A percentile compares a stretch with the other conserved stretches of the same genome.
Conservation (phyloP, 1,139 yeast genomes). For the Pichia norvegensis region DNA sequence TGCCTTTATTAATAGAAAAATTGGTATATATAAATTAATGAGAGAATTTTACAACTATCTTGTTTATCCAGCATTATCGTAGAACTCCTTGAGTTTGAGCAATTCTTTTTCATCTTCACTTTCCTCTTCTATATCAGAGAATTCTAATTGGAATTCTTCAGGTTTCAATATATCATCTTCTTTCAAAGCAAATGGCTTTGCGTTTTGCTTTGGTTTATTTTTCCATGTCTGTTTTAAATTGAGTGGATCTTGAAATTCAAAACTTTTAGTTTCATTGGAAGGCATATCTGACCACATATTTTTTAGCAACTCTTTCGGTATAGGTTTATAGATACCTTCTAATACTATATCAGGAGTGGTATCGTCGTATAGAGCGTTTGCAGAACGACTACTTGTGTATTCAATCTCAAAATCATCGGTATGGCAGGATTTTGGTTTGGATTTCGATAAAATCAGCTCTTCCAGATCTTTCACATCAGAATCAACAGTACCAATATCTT, state of each 20-base stretch:
- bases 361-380: conserved; percentile 10
- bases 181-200: conserved; percentile 11
- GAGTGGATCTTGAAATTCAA: conserved; percentile 20
- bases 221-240: conserved; percentile 12
- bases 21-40: background rate
- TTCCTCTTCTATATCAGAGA: conserved; percentile 22
- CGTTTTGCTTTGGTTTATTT: background rate
- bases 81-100: conserved; percentile 18
- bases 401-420: conserved; percentile 35
- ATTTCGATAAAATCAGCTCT: conserved; percentile 6
- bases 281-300: conserved; percentile 16
- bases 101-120: conserved; percentile 13
- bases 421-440: conserved; percentile 12
- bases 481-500: background rate
- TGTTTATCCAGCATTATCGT: conserved; percentile 2
- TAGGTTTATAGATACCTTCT: conserved; percentile 7
- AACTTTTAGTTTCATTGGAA: conserved; percentile 7
- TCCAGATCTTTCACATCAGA: conserved; percentile 8
- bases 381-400: conserved; percentile 27
- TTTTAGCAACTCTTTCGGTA: conserved; percentile 15
- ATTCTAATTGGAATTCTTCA: conserved; percentile 18
- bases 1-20: background rate
- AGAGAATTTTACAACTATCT: background rate
- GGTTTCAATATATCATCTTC: conserved; percentile 7
- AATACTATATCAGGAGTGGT: conserved; percentile 8